phyloP scores from a whole-genome alignment of 2,329 filamentous ascomycete genomes.

The Coniochaeta hoffmannii region DNA sequence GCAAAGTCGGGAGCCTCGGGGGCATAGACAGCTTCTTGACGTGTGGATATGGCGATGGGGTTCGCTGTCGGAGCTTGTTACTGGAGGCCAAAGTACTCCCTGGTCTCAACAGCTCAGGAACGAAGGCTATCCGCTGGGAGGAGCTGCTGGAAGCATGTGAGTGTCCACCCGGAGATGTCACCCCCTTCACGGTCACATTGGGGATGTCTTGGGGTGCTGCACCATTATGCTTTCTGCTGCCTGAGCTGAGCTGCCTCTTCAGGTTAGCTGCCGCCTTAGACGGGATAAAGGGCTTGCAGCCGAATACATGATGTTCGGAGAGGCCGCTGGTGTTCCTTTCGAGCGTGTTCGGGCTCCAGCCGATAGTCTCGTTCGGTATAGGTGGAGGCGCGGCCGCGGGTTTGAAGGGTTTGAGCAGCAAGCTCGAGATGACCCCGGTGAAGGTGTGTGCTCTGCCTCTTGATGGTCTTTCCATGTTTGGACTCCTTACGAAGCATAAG shows the following conservation, averaged over 20 bases:
- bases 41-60: background rate
- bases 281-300: background rate
- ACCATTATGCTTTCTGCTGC: background rate
- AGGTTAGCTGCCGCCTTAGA: background rate
- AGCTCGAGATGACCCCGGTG: background rate
- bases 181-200: background rate
- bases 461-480: background rate
- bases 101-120: background rate
- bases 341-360: background rate
- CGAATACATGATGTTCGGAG: background rate
- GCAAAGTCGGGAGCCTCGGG: background rate
- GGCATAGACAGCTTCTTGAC: background rate
- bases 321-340: background rate
- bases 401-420: background rate
- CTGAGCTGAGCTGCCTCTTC: background rate
- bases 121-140: background rate
- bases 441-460: background rate
- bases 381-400: background rate
- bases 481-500: background rate
- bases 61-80: background rate
- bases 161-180: background rate
- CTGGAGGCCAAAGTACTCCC: background rate
- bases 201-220: background rate
- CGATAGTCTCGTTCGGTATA: background rate
- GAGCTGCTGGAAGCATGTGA: background rate